Base-by-base conservation (phyloP, 345 rosid species). In the Gossypium rotundifolium region DNA sequence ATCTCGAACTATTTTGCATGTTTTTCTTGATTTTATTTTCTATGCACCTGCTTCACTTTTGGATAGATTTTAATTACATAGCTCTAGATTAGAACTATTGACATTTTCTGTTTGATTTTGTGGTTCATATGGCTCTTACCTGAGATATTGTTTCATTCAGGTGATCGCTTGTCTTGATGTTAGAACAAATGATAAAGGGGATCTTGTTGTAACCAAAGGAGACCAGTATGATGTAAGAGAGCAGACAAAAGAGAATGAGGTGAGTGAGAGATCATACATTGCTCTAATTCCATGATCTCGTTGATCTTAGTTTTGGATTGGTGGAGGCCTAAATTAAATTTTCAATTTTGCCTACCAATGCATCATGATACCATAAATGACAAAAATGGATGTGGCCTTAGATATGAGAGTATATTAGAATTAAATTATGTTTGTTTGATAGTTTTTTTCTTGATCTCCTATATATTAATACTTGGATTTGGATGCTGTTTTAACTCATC, bases 161-260 rank as follows among this genome's bases (percentile, higher is more conserved):
- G 97, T 96, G 75, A 91, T 96, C 82, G 96, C 97, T 86, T 95
- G 99, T 81, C 96, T 95, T 83, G 98, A 95, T 87, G 99, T 95
- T 79, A 93, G 98, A 81, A 60, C 89, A 61, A 93, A 95, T 80
- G 99, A 93, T 79, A 83, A 91, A 75, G 98, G 98, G 79, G 98
- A 95, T 85, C 98, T 95, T 76, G 94, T 93, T 77, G 98, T 95
- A 52, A 91, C 99, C 80, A 95, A 95, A 87, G 98, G 99, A 60
- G 97, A 95, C 79, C 99, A 90, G 69, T 95, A 91, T 66, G 95
- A 93, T 84, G 97, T 96, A 74, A 89, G 99, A 83, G 96, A 96
- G 81, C 80, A 78, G 25, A 90, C 94, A 54, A 72, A 84, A 76
- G 93, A 89, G 84, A 96, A 90, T 73, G 93, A 96, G 99, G 99